Evolutionary conservation across 2,329 filamentous ascomycete species (phyloP), one percentile per base, ranked within the genome.

Genomic region (Alternaria triticimaculans): DNA sequence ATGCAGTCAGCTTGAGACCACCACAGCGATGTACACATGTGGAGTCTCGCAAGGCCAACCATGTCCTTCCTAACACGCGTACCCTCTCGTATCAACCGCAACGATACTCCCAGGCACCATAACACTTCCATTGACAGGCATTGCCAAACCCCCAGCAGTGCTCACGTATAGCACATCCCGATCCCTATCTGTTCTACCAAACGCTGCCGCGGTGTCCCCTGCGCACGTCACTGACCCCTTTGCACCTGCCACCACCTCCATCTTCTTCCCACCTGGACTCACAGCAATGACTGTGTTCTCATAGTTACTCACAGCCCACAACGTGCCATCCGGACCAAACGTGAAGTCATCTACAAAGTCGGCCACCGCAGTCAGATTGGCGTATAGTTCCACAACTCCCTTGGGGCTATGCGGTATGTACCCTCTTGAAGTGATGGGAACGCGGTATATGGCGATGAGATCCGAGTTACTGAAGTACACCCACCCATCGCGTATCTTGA

Each of bases 341-440:
- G 51, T 41, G 44, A 64, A 61, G n/a, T 66, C 64, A 41, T 66
- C 61, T 3, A 56, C 53, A 50, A 64, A 64, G 12, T 30, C 60
- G 10, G 60, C 51, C 12, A 46, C 56, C 8, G n/a, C 23, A 21
- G 21, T 64, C 1, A 66, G 23, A 46, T 61, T 55, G 14, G 64
- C 55, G 15, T 62, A 60, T 10, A 67, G 28, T 7, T n/a, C 28
- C 5, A 37, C 28, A 4, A 5, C 14, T 6, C 28, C 28, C 0
- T 51, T 12, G 18, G 8, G 15, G 12, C 21, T 21, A 8, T 7
- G 28, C 15, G 49, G 6, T 11, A 33, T 51, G 21, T 37, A 51
- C 12, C 44, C 44, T 8, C 7, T 46, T 10, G 44, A 5, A 15
- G 44, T 46, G 44, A 46, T 46, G 20, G 11, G 20, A 15, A 46